Evolutionary conservation across 1,284 basidiomycete species (phyloP).

Genomic region (Nidula niveotomentosa): DNA sequence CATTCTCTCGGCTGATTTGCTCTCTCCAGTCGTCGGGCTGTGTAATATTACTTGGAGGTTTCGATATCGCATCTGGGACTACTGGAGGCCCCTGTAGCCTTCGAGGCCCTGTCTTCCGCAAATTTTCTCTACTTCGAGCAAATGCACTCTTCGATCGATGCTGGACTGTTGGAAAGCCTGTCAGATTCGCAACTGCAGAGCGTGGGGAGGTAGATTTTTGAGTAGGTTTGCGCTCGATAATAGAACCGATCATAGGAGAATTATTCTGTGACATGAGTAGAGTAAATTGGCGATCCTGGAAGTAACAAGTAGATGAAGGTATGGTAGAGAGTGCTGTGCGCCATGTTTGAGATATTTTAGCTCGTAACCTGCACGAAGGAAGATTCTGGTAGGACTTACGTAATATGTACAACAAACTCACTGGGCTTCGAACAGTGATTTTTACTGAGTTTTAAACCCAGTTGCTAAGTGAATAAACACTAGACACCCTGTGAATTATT

Average conservation of each 20-base stretch:
- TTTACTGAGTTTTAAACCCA: too few species aligned
- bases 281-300: background rate
- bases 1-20: conserved; percentile 56
- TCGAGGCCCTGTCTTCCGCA: conserved; percentile 18
- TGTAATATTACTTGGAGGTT: conserved; percentile 12
- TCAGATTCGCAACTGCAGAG: conserved; percentile 28
- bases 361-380: background rate
- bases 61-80: background rate
- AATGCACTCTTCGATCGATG: conserved; percentile 69
- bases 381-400: conserved; percentile 2
- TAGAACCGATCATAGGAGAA: conserved; percentile 48
- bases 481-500: too few species aligned
- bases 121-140: conserved; percentile 42
- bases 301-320: background rate
- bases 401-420: background rate
- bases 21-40: conserved; percentile 32
- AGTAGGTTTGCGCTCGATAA: conserved; percentile 52
- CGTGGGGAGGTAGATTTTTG: conserved; percentile 26
- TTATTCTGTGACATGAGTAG: conserved; percentile 14
- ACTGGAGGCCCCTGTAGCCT: conserved; percentile 17
- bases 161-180: conserved; percentile 59
- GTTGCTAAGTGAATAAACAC: too few species aligned
- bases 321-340: too few species aligned
- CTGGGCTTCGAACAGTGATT: too few species aligned
- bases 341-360: background rate